Conservation (phyloP, 2,329 filamentous ascomycete species). For the Aspergillus versicolor region DNA sequence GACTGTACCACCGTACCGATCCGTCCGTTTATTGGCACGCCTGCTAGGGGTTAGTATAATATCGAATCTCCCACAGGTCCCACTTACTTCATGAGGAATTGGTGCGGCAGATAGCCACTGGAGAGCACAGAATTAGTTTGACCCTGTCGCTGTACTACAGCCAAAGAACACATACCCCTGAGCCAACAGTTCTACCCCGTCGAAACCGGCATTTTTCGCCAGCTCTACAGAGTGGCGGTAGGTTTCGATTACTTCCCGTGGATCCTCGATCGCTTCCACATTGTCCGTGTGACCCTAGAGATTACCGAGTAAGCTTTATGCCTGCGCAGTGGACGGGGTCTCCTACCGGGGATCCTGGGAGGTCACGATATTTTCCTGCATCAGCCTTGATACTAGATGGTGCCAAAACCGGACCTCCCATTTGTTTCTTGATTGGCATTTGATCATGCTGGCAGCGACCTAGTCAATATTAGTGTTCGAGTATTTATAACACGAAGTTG, state of each 20-base stretch:
- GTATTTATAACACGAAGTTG: no score
- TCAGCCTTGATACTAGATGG: constrained; percentile 17
- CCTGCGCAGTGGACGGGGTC: no score
- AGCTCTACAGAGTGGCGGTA: constrained; percentile 10
- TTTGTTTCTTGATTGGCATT: constrained; percentile 21
- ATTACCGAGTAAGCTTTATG: not conserved
- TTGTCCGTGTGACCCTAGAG: constrained; percentile 13
- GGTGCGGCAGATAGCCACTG: not conserved
- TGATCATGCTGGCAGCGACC: constrained; percentile 21
- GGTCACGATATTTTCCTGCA: constrained; percentile 20
- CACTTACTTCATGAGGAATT: not conserved
- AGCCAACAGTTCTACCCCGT: constrained; percentile 15
- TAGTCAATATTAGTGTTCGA: no score
- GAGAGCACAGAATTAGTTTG: no score
- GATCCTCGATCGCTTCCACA: constrained; percentile 14
- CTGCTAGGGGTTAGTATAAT: not conserved
- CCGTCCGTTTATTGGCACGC: not conserved
- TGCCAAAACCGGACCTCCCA: constrained; percentile 19
- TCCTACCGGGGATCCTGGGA: constrained; percentile 5
- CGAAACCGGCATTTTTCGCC: constrained; percentile 17
- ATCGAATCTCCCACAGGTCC: not conserved
- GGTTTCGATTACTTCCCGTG: constrained; percentile 10
- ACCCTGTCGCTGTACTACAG: no score
- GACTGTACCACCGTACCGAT: not conserved
- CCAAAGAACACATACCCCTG: constrained; percentile 9